Base-by-base conservation (phyloP, 306 rosid species). In the Cicer bijugum region DNA sequence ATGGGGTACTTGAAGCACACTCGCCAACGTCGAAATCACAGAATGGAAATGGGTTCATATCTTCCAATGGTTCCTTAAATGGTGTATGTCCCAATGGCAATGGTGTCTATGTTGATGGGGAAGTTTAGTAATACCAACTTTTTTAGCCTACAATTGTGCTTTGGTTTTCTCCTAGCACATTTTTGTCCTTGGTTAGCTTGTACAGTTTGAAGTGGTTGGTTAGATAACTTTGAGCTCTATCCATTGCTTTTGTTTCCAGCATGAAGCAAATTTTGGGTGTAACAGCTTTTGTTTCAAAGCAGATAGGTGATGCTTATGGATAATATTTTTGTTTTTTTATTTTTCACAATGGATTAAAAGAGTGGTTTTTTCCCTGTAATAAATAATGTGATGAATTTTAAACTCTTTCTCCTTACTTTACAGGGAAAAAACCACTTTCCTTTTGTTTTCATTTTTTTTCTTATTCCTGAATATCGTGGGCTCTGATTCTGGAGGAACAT, bases 171-270 rank as follows among this genome's bases (percentile, higher is more conserved):
- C 14, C 62, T 63, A 71, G 67, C 78, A 75, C 82, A 68, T 45
- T 81, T 78, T 75, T 74, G 84, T 80, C 79, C 63, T 72, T 85
- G 77, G 79, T 71, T 71, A 45, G 73, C 65, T 20, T 90, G 96
- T 90, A 90, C 89, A 90, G 93, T 82, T 75, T 86, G 86, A 88
- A 88, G 85, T 82, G 78, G 88, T 72, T 82, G 76, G 86, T 67
- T 82, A 80, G 87, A 73, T 79, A 12, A 19, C 76, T 75, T 48
- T 70, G 75, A 74, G 82, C 83, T 75, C 80, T 67, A 62, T 63
- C 75, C 57, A 62, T 63, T 61, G 86, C 70, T 16, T 80, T 66
- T 82, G 8, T 51, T 71, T 60, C 78, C 72, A 46, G 83, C 81
- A 69, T 45, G 84, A 80, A 82, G 85, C 77, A 84, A 82, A 72